A percentile compares a stretch with the other conserved stretches of the same genome.
Conservation (phyloP, 1,284 basidiomycete genomes). For the Peniophora sp. region DNA sequence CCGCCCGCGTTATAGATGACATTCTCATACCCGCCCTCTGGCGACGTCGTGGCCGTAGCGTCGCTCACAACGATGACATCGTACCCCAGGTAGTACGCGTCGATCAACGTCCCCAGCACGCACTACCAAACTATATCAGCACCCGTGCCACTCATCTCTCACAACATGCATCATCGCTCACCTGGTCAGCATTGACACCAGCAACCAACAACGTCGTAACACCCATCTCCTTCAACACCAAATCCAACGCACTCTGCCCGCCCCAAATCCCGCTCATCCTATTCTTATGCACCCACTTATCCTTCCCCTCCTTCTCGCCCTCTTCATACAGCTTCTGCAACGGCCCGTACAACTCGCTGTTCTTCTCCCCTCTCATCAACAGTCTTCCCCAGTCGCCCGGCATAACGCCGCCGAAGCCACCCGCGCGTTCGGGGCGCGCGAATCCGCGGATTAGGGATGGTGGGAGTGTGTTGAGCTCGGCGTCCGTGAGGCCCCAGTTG, state of each 20-base stretch:
- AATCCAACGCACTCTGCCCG: conserved; percentile 47
- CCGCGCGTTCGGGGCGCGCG: conserved; percentile 32
- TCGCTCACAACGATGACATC: conserved; percentile 53
- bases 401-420: conserved; percentile 51
- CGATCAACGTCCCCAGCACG: conserved; percentile 56
- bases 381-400: conserved; percentile 48
- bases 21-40: conserved; percentile 50
- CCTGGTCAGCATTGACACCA: conserved; percentile 66
- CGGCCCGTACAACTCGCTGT: conserved; percentile 51
- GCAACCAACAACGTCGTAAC: conserved; percentile 55
- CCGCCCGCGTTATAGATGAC: conserved; percentile 48
- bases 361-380: conserved; percentile 52
- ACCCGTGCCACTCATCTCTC: background rate
- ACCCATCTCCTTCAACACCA: conserved; percentile 55
- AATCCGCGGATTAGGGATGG: conserved; percentile 39
- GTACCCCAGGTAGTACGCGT: conserved; percentile 58
- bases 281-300: conserved; percentile 70
- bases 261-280: conserved; percentile 68
- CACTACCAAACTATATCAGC: conserved; percentile 30
- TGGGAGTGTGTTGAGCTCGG: conserved; percentile 53
- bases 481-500: conserved; percentile 66
- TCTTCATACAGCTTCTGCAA: conserved; percentile 47
- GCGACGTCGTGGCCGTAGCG: conserved; percentile 54
- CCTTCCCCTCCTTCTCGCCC: conserved; percentile 45
- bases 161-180: conserved; percentile 14